Conservation (phyloP, 1,284 basidiomycete species). For the Ceratobasidium sp. region DNA sequence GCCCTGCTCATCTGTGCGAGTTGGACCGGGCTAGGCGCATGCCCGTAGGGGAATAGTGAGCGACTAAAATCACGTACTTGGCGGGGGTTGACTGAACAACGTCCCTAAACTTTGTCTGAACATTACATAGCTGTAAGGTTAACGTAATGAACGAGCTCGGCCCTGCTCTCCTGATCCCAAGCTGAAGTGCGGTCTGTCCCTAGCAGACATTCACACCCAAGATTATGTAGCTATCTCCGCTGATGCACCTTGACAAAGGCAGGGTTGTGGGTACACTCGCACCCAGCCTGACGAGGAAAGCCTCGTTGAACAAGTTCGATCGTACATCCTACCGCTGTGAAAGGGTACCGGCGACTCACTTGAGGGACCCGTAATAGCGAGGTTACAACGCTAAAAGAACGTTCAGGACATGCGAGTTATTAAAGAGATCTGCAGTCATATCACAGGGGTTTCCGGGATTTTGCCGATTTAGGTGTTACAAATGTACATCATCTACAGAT, state of each 20-base stretch:
- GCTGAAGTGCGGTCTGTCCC: neutral
- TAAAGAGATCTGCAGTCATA: neutral
- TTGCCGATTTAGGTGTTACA: neutral
- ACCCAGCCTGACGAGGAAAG: too few relatives aligned
- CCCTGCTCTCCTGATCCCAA: neutral
- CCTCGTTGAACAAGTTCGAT: neutral
- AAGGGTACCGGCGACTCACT: neutral
- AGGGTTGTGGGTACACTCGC: too few relatives aligned
- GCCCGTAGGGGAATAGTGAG: neutral
- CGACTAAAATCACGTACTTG: neutral
- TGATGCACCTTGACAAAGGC: too few relatives aligned
- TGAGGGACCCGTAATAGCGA: neutral
- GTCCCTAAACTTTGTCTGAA: constrained; percentile 5
- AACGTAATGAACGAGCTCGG: neutral
- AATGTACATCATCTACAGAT: too few relatives aligned
- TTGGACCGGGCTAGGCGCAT: neutral
- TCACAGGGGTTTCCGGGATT: neutral
- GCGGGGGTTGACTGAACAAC: neutral
- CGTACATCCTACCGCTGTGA: neutral
- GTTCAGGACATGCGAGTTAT: neutral
- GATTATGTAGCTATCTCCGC: too few relatives aligned
- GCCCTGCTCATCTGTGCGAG: neutral
- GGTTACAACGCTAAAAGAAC: neutral
- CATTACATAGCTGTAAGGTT: neutral
- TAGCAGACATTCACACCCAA: neutral